These are phyloP conservation scores for Sphagnurus paluster DNA, from an alignment of 1,284 basidiomycete species.

Conservation along the genomic window DNA sequence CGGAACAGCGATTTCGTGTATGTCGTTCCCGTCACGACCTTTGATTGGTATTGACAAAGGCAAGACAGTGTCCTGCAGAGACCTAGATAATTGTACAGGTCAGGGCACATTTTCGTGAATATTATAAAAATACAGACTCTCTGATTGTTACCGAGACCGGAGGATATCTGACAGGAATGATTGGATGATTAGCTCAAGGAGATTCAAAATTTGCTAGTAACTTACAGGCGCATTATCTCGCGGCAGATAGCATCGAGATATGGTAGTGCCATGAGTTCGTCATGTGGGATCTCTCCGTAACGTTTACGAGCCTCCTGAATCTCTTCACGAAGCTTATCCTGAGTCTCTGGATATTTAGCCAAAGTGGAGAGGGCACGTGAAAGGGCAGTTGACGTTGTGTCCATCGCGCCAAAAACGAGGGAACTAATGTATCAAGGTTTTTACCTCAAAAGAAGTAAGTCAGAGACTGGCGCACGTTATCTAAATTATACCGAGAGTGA, in stretches of 20 bases:
- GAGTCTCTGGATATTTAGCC: constrained; percentile 23
- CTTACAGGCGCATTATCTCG: constrained; percentile 33
- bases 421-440: constrained; percentile 6
- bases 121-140: constrained; percentile 25
- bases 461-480: background rate
- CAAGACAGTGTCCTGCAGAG: constrained; percentile 21
- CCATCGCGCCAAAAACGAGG: constrained; percentile 25
- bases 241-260: constrained; percentile 43
- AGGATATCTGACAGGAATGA: constrained; percentile 30
- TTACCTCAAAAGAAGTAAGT: background rate
- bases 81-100: constrained; percentile 10
- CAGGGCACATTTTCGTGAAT: background rate
- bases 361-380: constrained; percentile 27
- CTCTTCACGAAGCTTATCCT: constrained; percentile 30
- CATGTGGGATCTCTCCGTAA: constrained; percentile 27
- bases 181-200: background rate
- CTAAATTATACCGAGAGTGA: background rate
- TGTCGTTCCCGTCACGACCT: constrained; percentile 22
- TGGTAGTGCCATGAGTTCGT: constrained; percentile 36
- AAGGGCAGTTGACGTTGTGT: constrained; percentile 31
- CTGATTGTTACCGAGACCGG: constrained; percentile 26
- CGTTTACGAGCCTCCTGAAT: constrained; percentile 20
- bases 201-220: background rate
- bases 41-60: constrained; percentile 24
- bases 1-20: constrained; percentile 22